Evolutionary conservation across 2,329 filamentous ascomycete species (phyloP).

Genomic region (Claviceps fusiformis): DNA sequence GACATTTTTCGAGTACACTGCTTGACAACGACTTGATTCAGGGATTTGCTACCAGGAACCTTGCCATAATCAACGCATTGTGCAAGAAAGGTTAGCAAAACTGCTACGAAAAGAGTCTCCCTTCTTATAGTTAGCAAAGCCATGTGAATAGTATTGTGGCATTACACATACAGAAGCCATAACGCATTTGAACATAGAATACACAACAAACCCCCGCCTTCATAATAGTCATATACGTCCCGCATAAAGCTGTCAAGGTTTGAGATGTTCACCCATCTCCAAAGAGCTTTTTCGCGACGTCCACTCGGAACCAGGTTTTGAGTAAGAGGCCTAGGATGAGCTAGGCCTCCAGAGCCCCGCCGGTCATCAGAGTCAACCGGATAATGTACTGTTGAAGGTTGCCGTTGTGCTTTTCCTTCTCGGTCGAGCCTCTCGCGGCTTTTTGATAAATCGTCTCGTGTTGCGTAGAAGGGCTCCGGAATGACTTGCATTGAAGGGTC

Average conservation of each 20-base stretch:
- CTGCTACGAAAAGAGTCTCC: constrained; percentile 69
- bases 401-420: constrained; percentile 38
- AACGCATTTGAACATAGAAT: constrained; percentile 61
- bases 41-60: constrained; percentile 49
- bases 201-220: constrained; percentile 71
- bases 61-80: constrained; percentile 76
- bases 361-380: constrained; percentile 29
- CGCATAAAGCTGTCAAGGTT: constrained; percentile 80
- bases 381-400: constrained; percentile 38
- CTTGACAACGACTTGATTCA: constrained; percentile 45
- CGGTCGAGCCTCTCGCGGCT: not conserved
- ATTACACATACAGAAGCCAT: constrained; percentile 51
- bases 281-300: constrained; percentile 63
- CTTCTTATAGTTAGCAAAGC: constrained; percentile 24
- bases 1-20: constrained; percentile 69
- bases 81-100: constrained; percentile 68
- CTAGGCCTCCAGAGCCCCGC: constrained; percentile 2
- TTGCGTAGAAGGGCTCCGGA: not conserved
- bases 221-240: constrained; percentile 76
- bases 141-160: not conserved
- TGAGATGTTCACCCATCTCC: constrained; percentile 83
- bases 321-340: constrained; percentile 17
- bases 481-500: constrained; percentile 4
- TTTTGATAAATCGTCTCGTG: not conserved
- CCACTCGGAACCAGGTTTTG: constrained; percentile 18